Conservation (phyloP, 2,329 filamentous ascomycete species). For the Clonostachys sp. region DNA sequence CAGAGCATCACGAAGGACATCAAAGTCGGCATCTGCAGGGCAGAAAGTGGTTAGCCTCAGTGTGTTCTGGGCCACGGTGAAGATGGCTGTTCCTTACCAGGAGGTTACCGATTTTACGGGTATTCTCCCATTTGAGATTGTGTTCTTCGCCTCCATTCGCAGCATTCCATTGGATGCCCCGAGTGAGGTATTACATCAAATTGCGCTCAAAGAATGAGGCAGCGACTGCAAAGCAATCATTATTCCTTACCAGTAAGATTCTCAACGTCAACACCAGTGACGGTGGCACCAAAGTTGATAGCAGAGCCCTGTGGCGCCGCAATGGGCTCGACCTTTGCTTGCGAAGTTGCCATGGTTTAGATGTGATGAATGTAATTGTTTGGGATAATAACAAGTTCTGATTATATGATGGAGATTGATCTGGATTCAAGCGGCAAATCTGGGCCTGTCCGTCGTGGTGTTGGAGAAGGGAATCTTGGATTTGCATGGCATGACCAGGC, state of each 20-base stretch:
- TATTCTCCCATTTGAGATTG: slow-evolving; percentile 36
- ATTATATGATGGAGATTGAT: not conserved
- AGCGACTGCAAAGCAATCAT: not conserved
- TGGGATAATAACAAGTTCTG: not conserved
- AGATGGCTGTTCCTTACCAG: slow-evolving; percentile 33
- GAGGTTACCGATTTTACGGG: slow-evolving; percentile 59
- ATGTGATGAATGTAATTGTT: not conserved
- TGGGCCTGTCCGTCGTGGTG: not conserved
- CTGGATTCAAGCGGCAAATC: not conserved
- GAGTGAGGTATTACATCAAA: too few species aligned
- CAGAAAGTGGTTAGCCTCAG: slow-evolving; percentile 7
- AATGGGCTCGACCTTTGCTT: slow-evolving; percentile 29
- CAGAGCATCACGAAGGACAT: slow-evolving; percentile 57
- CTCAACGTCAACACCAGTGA: slow-evolving; percentile 56
- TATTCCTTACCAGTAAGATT: slow-evolving; percentile 52
- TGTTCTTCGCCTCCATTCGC: not conserved
- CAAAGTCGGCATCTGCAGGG: slow-evolving; percentile 56
- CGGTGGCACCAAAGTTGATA: slow-evolving; percentile 56
- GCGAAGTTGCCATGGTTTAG: not conserved
- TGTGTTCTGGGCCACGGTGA: slow-evolving; percentile 1
- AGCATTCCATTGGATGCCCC: too few species aligned
- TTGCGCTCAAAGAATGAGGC: too few species aligned
- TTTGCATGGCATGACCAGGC: too few species aligned
- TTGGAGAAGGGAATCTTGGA: too few species aligned
- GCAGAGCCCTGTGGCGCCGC: slow-evolving; percentile 23